These are phyloP conservation scores for Euphorbia celastroides DNA, from an alignment of 441 rosid genomes.

Conservation along the genomic window DNA sequence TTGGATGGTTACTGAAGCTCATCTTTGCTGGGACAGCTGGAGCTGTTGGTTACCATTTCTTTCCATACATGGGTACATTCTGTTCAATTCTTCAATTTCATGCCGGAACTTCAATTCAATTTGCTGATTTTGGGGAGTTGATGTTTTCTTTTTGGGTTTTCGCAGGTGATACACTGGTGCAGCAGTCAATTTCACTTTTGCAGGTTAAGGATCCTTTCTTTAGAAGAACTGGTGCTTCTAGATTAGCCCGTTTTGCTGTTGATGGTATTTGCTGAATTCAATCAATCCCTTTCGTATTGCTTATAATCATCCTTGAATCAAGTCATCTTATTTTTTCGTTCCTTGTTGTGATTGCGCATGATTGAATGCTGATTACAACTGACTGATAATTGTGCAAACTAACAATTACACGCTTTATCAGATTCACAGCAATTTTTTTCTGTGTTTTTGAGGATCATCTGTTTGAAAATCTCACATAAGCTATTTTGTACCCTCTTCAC, in stretches of 20 bases:
- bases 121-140: neutral
- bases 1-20: conserved; percentile 74
- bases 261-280: conserved; percentile 42
- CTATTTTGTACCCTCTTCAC: conserved; percentile 14
- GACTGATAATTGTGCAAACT: neutral
- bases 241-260: conserved; percentile 75
- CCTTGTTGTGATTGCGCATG: neutral
- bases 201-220: conserved; percentile 88
- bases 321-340: neutral
- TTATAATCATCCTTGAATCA: neutral
- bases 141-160: neutral
- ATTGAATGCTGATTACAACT: neutral
- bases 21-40: conserved; percentile 80
- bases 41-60: conserved; percentile 64
- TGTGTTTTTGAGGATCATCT: neutral
- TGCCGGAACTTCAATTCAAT: neutral
- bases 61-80: conserved; percentile 75
- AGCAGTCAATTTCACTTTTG: conserved; percentile 80
- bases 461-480: neutral
- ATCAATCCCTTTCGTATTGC: neutral
- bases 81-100: neutral
- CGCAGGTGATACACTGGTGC: conserved; percentile 80
- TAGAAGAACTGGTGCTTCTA: conserved; percentile 87
- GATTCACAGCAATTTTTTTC: too few species aligned
- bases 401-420: neutral